Percentiles rank a stretch among this genome's conserved stretches.
phyloP scores from a whole-genome alignment of 495 filamentous ascomycete genomes.

The Viridothelium virens region DNA sequence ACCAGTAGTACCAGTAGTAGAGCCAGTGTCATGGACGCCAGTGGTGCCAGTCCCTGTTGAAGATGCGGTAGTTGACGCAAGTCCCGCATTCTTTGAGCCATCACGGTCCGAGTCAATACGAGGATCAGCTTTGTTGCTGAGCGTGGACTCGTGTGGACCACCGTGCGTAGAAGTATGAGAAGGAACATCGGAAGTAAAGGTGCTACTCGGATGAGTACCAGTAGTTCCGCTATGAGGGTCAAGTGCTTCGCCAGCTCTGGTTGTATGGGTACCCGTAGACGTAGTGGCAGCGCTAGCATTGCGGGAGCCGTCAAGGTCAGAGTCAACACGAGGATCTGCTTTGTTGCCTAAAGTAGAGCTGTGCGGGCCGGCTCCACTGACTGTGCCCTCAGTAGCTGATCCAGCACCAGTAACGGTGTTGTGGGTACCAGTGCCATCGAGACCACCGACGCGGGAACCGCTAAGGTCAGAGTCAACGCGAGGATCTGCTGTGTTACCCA shows the following conservation, averaged over 20 bases:
- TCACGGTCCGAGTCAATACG: slow-evolving; percentile 41
- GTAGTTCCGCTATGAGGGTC: not conserved
- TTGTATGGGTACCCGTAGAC: too few relatives aligned
- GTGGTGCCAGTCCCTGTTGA: slow-evolving; percentile 9
- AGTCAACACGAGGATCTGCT: slow-evolving; percentile 45
- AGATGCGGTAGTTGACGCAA: not conserved
- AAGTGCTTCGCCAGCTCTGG: too few relatives aligned
- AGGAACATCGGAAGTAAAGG: not conserved
- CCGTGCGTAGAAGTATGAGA: not conserved
- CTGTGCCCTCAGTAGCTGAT: slow-evolving; percentile 12
- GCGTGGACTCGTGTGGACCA: slow-evolving; percentile 39
- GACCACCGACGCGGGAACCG: slow-evolving; percentile 2
- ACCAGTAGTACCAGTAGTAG: slow-evolving; percentile 6
- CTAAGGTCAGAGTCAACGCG: slow-evolving; percentile 36
- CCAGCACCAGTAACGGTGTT: slow-evolving; percentile 8
- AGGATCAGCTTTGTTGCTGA: slow-evolving; percentile 44
- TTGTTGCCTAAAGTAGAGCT: slow-evolving; percentile 37
- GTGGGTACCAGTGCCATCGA: slow-evolving; percentile 8
- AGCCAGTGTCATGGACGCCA: not conserved
- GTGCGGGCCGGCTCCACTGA: slow-evolving; percentile 37
- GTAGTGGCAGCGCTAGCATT: not conserved
- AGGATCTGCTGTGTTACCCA: slow-evolving; percentile 43
- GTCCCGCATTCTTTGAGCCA: not conserved
- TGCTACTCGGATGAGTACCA: not conserved
- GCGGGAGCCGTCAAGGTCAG: slow-evolving; percentile 16